Percentiles rank a stretch among this genome's conserved stretches.
Conservation (phyloP, 768 basidiomycete genomes). For the Austroboletus festivus region DNA sequence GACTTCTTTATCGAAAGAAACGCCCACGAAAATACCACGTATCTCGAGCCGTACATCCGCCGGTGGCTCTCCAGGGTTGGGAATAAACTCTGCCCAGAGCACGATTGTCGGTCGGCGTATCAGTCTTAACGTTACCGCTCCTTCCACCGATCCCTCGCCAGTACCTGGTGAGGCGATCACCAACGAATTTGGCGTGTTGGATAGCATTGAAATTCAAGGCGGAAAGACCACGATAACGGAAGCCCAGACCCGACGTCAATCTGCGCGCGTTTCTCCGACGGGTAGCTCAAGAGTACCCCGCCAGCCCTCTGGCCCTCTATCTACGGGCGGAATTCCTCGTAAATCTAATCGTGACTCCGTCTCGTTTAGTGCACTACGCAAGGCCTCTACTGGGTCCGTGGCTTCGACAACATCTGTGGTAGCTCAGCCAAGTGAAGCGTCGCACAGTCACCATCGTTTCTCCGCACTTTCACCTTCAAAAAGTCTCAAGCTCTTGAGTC, state of each 20-base stretch:
- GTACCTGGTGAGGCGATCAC: constrained; percentile 42
- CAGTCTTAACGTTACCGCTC: constrained; percentile 57
- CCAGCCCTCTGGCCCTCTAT: constrained; percentile 51
- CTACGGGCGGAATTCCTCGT: constrained; percentile 48
- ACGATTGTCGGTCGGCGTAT: constrained; percentile 56
- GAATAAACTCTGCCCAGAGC: constrained; percentile 51
- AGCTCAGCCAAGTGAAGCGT: constrained; percentile 37
- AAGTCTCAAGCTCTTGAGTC: constrained; percentile 74
- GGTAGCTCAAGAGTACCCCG: constrained; percentile 61
- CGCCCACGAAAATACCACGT: constrained; percentile 90
- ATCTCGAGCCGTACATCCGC: constrained; percentile 84
- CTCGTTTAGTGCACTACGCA: constrained; percentile 73
- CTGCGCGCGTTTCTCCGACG: constrained; percentile 65
- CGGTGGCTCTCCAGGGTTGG: constrained; percentile 65
- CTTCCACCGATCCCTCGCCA: constrained; percentile 67
- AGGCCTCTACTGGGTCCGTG: constrained; percentile 81
- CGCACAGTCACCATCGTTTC: constrained; percentile 60
- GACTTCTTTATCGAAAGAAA: constrained; percentile 65
- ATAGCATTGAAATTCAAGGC: constrained; percentile 50
- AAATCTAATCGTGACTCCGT: constrained; percentile 78
- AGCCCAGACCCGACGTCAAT: constrained; percentile 45
- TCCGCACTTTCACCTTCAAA: constrained; percentile 84
- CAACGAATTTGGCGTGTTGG: constrained; percentile 83
- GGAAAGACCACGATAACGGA: constrained; percentile 37
- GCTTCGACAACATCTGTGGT: constrained; percentile 59